Base-by-base conservation (phyloP, 2,329 filamentous ascomycete species). In the Fusarium sp. region DNA sequence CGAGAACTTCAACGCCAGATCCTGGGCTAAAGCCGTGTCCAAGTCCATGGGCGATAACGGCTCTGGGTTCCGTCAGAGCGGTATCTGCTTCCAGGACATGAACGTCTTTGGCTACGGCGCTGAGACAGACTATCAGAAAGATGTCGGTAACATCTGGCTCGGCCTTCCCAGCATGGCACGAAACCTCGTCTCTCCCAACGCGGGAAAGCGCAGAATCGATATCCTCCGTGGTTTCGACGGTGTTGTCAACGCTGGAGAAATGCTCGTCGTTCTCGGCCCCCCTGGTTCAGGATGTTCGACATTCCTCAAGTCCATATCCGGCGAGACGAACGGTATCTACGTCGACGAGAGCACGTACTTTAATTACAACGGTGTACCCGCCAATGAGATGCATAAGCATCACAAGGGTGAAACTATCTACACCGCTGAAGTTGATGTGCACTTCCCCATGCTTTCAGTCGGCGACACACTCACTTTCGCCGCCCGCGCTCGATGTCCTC, bases 241-340 rank as follows among this genome's bases (percentile, higher is more conserved):
- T 16, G 73, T 91, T 0, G 85, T 92, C 11, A 83, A 87, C 69
- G 85, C 85, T 43, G 91, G 90, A 29, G 90, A 92, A 81, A 91
- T 92, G 88, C 79, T 92, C 21, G 87, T 92, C 11, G 90, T 92
- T 3, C 82, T 92, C 16, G 90, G 90, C 2, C 89, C 89, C 53
- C 90, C 87, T 5, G 80, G 80, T 5, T 74, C 77, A 1, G 87
- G 87, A n/a, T 93, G 90, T 70, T 89, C 89, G 12, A 92, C 91
- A 1, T 88, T 92, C 66, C 80, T 92, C 47, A 91, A 91, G 59
- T 68, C 75, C 6, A 46, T 78, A 10, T 75, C 77, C 4, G 90
- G 90, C 33, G 89, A 92, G 75, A 90, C 88, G 0, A 85, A 91
- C 63, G 90, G 89, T 18, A 85, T 91, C 65, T 84, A 85, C 61